Conservation (phyloP, 176 grass and related monocot genomes). For the Alloteropsis semialata region DNA sequence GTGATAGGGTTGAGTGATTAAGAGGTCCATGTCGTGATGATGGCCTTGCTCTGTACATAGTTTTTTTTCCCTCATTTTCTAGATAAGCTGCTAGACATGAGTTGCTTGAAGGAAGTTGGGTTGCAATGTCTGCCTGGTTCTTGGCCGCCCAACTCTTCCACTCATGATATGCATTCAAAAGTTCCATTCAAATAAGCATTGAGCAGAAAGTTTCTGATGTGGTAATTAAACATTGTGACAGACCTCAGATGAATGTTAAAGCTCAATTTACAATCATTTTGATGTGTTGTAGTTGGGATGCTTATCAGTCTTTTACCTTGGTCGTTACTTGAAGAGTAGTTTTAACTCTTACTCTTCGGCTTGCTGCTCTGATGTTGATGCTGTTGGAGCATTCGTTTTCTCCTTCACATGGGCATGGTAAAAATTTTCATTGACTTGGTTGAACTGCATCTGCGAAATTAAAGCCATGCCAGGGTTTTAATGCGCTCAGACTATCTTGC, state of each 20-base stretch:
- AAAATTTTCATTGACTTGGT: not conserved
- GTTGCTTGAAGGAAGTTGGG: slow-evolving; percentile 40
- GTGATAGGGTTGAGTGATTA: slow-evolving; percentile 15
- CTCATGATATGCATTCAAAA: slow-evolving; percentile 47
- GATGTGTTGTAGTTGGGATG: slow-evolving; percentile 4
- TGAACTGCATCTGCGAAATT: not conserved
- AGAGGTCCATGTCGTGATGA: slow-evolving; percentile 41
- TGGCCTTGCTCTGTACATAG: slow-evolving; percentile 53
- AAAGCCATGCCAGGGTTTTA: not conserved
- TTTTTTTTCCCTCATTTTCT: slow-evolving; percentile 14
- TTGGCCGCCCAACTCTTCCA: slow-evolving; percentile 34
- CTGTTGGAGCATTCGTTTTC: not conserved
- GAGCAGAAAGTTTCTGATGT: slow-evolving; percentile 19
- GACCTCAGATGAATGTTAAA: slow-evolving; percentile 15
- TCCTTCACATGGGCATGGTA: not conserved
- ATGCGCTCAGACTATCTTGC: not conserved
- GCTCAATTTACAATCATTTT: slow-evolving; percentile 7
- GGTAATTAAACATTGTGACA: slow-evolving; percentile 34
- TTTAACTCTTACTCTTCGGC: not conserved
- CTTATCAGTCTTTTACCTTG: not conserved
- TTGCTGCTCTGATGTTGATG: not conserved
- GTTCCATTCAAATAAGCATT: slow-evolving; percentile 46
- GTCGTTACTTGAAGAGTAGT: not conserved
- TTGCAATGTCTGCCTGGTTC: slow-evolving; percentile 22
- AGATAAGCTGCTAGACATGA: slow-evolving; percentile 38